These are phyloP conservation scores for Magnolia officinalis DNA, from an alignment of 164 flowering plant genomes.

Conservation along the genomic window DNA sequence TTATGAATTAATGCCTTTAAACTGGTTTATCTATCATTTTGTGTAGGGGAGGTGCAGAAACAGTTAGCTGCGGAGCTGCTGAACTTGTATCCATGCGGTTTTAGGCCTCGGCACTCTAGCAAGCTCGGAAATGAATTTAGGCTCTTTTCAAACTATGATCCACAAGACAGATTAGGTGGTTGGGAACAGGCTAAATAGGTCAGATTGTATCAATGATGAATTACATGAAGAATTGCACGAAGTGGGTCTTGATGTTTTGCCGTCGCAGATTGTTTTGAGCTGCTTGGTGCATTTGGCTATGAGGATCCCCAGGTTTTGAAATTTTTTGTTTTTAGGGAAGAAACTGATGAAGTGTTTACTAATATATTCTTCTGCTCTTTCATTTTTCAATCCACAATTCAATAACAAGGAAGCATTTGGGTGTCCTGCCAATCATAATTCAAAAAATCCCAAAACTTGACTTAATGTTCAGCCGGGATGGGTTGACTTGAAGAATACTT, in stretches of 20 bases:
- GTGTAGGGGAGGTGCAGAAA: conserved; percentile 77
- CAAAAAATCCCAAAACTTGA: no score
- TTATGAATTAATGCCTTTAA: no score
- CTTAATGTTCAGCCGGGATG: no score
- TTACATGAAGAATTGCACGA: background rate
- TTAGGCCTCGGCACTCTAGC: conserved; percentile 82
- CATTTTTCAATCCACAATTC: no score
- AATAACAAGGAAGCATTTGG: no score
- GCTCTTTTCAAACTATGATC: conserved; percentile 80
- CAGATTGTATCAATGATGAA: background rate
- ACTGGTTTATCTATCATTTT: background rate
- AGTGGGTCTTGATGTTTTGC: background rate
- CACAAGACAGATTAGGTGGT: conserved; percentile 72
- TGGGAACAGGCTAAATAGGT: conserved; percentile 47
- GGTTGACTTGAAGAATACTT: no score
- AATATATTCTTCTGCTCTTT: no score
- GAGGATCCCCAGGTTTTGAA: no score
- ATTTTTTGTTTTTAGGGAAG: no score
- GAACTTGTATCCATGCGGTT: conserved; percentile 74
- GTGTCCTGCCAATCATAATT: no score
- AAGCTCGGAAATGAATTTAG: conserved; percentile 94
- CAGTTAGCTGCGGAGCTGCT: conserved; percentile 76
- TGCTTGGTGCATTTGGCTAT: background rate
- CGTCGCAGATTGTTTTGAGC: background rate
- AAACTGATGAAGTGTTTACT: no score